A percentile compares a stretch with the other conserved stretches of the same genome.
Evolutionary conservation across 2,329 filamentous ascomycete species (phyloP).

Genomic region (Peltaster fructicola): DNA sequence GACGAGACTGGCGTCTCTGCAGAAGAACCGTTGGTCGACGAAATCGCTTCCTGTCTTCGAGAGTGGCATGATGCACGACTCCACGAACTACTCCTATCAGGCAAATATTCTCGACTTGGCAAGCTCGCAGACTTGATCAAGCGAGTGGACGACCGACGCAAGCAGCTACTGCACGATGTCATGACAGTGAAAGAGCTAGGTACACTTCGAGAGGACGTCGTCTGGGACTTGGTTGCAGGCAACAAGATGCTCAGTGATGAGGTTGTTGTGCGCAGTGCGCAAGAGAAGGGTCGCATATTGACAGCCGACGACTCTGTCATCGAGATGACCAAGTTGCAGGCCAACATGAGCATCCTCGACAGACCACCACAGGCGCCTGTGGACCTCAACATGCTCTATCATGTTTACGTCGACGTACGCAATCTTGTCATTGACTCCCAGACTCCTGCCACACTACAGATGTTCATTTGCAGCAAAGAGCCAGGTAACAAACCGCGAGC

Average conservation of each 20-base stretch:
- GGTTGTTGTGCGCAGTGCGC: constrained; percentile 83
- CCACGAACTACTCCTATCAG: constrained; percentile 70
- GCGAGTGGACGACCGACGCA: constrained; percentile 65
- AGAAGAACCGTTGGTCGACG: constrained; percentile 83
- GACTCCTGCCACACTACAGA: constrained; percentile 57
- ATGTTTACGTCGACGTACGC: constrained; percentile 69
- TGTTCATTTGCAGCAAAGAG: constrained; percentile 60
- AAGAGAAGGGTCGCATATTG: constrained; percentile 64
- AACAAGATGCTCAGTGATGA: constrained; percentile 91
- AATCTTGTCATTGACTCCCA: constrained; percentile 60
- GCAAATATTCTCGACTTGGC: constrained; percentile 67
- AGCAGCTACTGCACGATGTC: constrained; percentile 87
- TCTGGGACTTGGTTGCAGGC: constrained; percentile 86
- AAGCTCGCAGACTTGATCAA: constrained; percentile 64
- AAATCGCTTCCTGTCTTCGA: constrained; percentile 87
- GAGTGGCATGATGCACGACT: constrained; percentile 98
- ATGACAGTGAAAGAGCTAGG: constrained; percentile 72
- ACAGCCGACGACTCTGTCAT: constrained; percentile 88
- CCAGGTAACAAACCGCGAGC: constrained; percentile 44
- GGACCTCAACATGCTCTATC: constrained; percentile 59
- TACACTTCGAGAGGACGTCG: constrained; percentile 67
- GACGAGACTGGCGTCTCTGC: constrained; percentile 86
- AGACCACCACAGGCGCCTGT: constrained; percentile 52
- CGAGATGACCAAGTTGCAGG: constrained; percentile 78
- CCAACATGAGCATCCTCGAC: constrained; percentile 85